A percentile compares a stretch with the other conserved stretches of the same genome.
Conservation (phyloP, 495 filamentous ascomycete species). For the Hyphodiscus hymeniophilus region DNA sequence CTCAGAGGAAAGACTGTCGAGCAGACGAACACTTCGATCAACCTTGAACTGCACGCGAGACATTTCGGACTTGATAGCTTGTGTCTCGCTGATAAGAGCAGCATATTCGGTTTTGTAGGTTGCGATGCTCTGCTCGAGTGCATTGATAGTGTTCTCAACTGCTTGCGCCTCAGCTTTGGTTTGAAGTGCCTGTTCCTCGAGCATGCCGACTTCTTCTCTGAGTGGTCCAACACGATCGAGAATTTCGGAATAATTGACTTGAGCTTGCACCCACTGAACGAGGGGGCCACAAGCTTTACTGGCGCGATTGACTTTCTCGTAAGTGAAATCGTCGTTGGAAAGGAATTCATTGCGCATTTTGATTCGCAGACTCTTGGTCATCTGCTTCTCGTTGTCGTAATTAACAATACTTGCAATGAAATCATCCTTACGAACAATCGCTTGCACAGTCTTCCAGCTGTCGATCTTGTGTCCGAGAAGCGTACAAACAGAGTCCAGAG, state of each 20-base stretch:
- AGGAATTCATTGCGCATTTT: conserved; percentile 93
- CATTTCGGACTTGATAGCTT: conserved; percentile 97
- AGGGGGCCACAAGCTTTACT: conserved; percentile 95
- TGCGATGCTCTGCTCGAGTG: conserved; percentile 82
- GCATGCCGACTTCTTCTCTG: conserved; percentile 76
- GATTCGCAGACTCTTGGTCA: conserved; percentile 71
- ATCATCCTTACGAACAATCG: conserved; percentile 79
- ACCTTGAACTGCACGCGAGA: conserved; percentile 94
- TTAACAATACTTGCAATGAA: conserved; percentile 98
- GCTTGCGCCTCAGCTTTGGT: conserved; percentile 92
- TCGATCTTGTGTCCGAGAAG: conserved; percentile 83
- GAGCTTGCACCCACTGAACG: conserved; percentile 94
- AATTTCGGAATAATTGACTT: conserved; percentile 96
- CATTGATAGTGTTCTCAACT: conserved; percentile 76
- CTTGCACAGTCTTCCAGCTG: conserved; percentile 85
- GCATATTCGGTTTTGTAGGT: conserved; percentile 98
- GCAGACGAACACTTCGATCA: conserved; percentile 84
- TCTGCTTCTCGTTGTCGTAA: conserved; percentile 92
- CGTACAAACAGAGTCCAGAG: conserved; percentile 91
- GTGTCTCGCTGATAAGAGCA: conserved; percentile 89
- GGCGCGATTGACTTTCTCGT: conserved; percentile 88
- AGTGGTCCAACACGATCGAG: conserved; percentile 90
- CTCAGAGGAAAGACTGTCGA: conserved; percentile 92
- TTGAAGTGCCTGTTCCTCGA: conserved; percentile 82
- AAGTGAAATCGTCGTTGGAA: conserved; percentile 88